These are phyloP conservation scores for Debaryomyces tyrocola DNA, from an alignment of 805 yeast species.

Conservation along the genomic window DNA sequence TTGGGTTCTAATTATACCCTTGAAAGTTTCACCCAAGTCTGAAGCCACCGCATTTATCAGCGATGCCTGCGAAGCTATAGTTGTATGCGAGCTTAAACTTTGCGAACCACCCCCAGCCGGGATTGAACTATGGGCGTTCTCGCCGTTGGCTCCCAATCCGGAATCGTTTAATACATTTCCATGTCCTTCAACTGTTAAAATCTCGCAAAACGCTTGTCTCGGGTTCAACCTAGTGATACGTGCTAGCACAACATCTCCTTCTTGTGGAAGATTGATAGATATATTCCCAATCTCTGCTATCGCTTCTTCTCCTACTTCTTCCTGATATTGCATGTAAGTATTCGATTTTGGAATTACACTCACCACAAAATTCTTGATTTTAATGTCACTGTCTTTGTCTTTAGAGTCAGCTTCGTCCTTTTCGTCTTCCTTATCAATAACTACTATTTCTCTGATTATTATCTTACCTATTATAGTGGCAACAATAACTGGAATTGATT, in stretches of 20 bases:
- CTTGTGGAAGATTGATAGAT: slow-evolving; percentile 67
- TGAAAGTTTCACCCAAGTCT: slow-evolving; percentile 85
- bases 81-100: slow-evolving; percentile 30
- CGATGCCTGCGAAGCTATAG: slow-evolving; percentile 44
- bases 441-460: slow-evolving; percentile 22
- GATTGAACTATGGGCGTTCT: slow-evolving; percentile 34
- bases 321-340: slow-evolving; percentile 24
- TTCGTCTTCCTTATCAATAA: slow-evolving; percentile 4
- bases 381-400: slow-evolving; percentile 10
- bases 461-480: slow-evolving; percentile 68
- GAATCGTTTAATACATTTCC: slow-evolving; percentile 59
- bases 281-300: slow-evolving; percentile 10
- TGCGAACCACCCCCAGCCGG: slow-evolving; percentile 58
- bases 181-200: slow-evolving; percentile 61
- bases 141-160: slow-evolving; percentile 63
- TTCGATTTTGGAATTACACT: slow-evolving; percentile 28
- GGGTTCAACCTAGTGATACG: slow-evolving; percentile 65
- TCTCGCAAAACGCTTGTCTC: slow-evolving; percentile 77
- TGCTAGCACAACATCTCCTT: slow-evolving; percentile 79
- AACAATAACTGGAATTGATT: slow-evolving; percentile 43
- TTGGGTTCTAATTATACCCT: slow-evolving; percentile 80
- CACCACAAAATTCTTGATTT: slow-evolving; percentile 24
- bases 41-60: slow-evolving; percentile 41
- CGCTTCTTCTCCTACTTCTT: slow-evolving; percentile 11
- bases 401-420: slow-evolving; percentile 7